Evolutionary conservation across 768 basidiomycete genomes (phyloP), one percentile per base, ranked within the genome.

Genomic region (Suillus variegatus): DNA sequence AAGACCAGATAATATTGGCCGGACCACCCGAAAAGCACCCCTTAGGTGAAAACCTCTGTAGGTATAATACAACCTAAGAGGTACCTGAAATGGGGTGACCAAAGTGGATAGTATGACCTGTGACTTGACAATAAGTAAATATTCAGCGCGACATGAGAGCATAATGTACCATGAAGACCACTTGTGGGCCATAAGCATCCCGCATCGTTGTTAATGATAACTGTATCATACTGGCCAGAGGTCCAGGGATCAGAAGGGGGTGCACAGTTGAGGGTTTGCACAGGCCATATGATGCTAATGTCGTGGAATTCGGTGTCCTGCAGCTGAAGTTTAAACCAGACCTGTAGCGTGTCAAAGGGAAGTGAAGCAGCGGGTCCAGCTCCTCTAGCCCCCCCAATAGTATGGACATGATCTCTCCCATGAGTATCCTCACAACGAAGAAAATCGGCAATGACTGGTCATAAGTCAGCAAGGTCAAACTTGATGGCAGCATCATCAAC

Each of bases 401-500:
- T 25, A 25, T 49, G 22, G 13, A 32, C 5, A 6, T 32, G 32
- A 32, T 32, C 32, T 6, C 32, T 32, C 32, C 32, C 5, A 3
- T 32, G 32, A 32, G 32, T 32, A 32, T 32, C 32, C 32, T 32
- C 32, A 32, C 32, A 6, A 32, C 5, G 32, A 32, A 32, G 32
- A 32, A 32, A 5, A 6, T 32, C 32, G 32, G 32, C 32, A 32
- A 32, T 32, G 32, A 5, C 32, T 78, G 60, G 16, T 65, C 28
- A 57, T 72, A 78, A 22, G 46, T 47, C n/a, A 22, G 46, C 5
- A 22, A 47, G 46, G 46, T 12, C 46, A 47, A 47, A 47, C 28
- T 65, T 46, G 5, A 35, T 13, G 2, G 74, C 68, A 36, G 67
- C 72, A 43, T 72, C 65, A 22, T 75, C 68, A 51, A 79, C 57